These are phyloP conservation scores for Jatropha multifida DNA, from an alignment of 441 rosid species.

Conservation along the genomic window DNA sequence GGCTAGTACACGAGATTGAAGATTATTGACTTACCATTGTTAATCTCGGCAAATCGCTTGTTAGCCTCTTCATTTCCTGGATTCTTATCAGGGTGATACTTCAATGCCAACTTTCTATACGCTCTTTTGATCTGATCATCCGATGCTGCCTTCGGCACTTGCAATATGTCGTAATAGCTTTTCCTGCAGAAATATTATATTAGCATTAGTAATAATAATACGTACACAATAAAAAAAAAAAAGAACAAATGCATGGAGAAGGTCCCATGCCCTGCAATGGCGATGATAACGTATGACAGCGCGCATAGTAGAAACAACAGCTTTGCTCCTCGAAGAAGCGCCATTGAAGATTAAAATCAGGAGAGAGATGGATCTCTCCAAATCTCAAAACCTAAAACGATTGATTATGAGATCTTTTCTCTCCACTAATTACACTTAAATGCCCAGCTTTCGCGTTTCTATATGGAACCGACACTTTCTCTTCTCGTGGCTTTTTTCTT, in stretches of 20 bases:
- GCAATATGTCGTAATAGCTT: constrained; percentile 85
- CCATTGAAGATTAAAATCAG: constrained; percentile 41
- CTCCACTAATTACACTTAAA: neutral
- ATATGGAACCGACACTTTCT: neutral
- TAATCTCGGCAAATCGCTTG: constrained; percentile 86
- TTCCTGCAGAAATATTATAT: constrained; percentile 42
- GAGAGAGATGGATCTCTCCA: constrained; percentile 58
- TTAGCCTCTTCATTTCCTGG: constrained; percentile 90
- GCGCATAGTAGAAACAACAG: constrained; percentile 49
- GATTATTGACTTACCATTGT: constrained; percentile 48
- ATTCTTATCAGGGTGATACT: constrained; percentile 97
- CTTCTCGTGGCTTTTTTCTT: neutral
- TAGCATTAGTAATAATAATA: neutral
- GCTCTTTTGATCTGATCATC: constrained; percentile 99
- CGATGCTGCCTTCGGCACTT: constrained; percentile 82
- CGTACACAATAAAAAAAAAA: too few relatives aligned
- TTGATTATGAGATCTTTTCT: neutral
- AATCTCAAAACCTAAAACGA: constrained; percentile 3
- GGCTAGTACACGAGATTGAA: neutral
- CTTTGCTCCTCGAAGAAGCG: constrained; percentile 45
- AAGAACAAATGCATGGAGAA: neutral
- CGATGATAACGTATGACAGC: constrained; percentile 40
- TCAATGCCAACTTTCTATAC: constrained; percentile 88
- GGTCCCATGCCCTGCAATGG: constrained; percentile 58
- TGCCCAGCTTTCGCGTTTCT: constrained; percentile 8